Evolutionary conservation across 2,329 filamentous ascomycete genomes (phyloP).

Genomic region (Fusarium liriodendri): DNA sequence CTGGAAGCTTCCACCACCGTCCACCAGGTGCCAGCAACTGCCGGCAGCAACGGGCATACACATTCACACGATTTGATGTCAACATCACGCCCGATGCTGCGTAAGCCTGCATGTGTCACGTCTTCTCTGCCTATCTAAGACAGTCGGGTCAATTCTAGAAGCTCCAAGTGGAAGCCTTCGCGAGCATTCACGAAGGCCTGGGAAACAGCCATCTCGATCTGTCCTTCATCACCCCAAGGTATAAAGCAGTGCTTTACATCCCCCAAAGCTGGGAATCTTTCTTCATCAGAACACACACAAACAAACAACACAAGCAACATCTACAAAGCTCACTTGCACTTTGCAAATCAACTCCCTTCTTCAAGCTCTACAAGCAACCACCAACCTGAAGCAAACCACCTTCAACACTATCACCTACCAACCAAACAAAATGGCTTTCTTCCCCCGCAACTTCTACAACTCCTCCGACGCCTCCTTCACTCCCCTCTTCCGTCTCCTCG

Average conservation of each 20-base stretch:
- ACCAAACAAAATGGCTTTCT: conserved; percentile 68
- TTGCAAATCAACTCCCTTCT: conserved; percentile 38
- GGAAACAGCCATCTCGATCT: conserved; percentile 26
- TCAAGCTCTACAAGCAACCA: conserved; percentile 36
- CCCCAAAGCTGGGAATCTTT: conserved; percentile 21
- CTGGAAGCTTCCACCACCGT: conserved; percentile 38
- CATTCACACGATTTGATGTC: conserved; percentile 29
- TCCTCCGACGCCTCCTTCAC: conserved; percentile 62
- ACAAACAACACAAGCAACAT: conserved; percentile 39
- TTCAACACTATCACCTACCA: conserved; percentile 37
- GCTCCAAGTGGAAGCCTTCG: conserved; percentile 23
- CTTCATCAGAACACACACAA: conserved; percentile 45
- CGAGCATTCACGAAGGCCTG: conserved; percentile 31
- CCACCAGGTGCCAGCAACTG: conserved; percentile 31
- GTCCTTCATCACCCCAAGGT: conserved; percentile 25
- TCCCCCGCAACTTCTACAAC: conserved; percentile 64
- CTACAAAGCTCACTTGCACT: conserved; percentile 29
- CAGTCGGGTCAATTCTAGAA: conserved; percentile 42
- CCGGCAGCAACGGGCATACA: conserved; percentile 9
- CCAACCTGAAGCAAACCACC: conserved; percentile 41
- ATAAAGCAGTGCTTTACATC: conserved; percentile 46
- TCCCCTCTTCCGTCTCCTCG: conserved; percentile 72
- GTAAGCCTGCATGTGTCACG: conserved; percentile 19
- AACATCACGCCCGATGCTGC: conserved; percentile 8
- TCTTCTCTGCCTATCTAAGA: conserved; percentile 10